Evolutionary conservation across 1,284 basidiomycete species (phyloP).

Genomic region (Naganishia sp.): DNA sequence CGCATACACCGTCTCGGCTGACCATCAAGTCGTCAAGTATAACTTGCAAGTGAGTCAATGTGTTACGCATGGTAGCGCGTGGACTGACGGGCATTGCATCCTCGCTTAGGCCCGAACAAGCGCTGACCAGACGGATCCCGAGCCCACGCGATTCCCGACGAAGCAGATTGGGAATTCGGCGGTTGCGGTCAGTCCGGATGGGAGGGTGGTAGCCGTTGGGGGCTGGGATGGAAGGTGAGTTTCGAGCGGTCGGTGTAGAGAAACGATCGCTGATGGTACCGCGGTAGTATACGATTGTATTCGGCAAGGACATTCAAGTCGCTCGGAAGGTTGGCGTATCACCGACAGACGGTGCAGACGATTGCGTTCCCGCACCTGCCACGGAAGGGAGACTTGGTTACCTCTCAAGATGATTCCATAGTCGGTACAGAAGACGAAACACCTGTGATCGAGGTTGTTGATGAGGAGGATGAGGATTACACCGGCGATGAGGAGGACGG

Average conservation of each 20-base stretch:
- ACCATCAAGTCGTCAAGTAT: slow-evolving; percentile 74
- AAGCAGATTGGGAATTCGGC: slow-evolving; percentile 76
- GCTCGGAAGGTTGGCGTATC: slow-evolving; percentile 75
- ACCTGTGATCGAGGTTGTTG: slow-evolving; percentile 26
- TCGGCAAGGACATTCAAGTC: slow-evolving; percentile 72
- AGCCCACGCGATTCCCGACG: slow-evolving; percentile 53
- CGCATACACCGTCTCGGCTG: slow-evolving; percentile 78
- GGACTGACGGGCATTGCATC: no score
- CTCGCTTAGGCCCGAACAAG: no score
- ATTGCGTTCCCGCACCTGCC: slow-evolving; percentile 64
- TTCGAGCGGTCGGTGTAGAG: not conserved
- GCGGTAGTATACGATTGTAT: slow-evolving; percentile 69
- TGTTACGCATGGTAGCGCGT: not conserved
- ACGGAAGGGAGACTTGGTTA: not conserved
- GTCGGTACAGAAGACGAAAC: slow-evolving; percentile 47
- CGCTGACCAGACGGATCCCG: slow-evolving; percentile 17
- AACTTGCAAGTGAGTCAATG: slow-evolving; percentile 59
- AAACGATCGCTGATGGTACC: not conserved
- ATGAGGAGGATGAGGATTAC: slow-evolving; percentile 1
- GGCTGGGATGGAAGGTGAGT: slow-evolving; percentile 86
- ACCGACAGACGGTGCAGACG: slow-evolving; percentile 70
- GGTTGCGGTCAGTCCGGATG: slow-evolving; percentile 72
- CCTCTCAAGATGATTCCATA: not conserved
- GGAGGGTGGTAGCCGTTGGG: slow-evolving; percentile 73
- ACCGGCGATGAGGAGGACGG: slow-evolving; percentile 44